Conservation (phyloP, 371 early-diverging fungal species). For the Actinomortierella ambigua region DNA sequence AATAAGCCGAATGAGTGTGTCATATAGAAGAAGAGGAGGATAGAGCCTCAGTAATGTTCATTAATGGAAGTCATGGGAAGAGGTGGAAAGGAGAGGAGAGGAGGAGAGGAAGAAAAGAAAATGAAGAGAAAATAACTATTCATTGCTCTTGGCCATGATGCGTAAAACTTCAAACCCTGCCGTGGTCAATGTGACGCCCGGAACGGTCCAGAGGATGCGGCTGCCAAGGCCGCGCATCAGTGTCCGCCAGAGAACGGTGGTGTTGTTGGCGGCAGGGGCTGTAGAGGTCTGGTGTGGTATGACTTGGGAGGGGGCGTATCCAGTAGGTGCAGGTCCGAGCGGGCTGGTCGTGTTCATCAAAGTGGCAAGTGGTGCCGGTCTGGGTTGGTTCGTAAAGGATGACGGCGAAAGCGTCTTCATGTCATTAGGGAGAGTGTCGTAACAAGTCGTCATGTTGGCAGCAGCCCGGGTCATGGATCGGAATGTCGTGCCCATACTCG, state of each 20-base stretch:
- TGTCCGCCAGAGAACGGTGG: constrained; percentile 17
- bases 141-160: constrained; percentile 4
- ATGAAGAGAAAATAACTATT: too few relatives aligned
- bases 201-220: constrained; percentile 41
- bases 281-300: background rate
- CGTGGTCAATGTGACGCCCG: constrained; percentile 42
- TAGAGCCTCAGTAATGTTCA: background rate
- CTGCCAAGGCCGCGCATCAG: constrained; percentile 27
- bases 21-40: background rate
- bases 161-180: constrained; percentile 40
- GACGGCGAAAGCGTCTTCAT: too few relatives aligned
- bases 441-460: too few relatives aligned
- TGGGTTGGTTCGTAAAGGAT: too few relatives aligned
- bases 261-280: background rate
- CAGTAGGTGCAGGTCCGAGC: too few relatives aligned
- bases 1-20: background rate
- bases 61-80: background rate
- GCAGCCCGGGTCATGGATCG: too few relatives aligned
- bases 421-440: too few relatives aligned
- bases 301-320: too few relatives aligned
- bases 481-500: too few relatives aligned
- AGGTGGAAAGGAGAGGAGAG: background rate
- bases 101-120: too few relatives aligned
- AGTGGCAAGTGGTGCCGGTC: too few relatives aligned
- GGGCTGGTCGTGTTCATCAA: too few relatives aligned